Conservation (phyloP, 306 rosid genomes). For the Canavalia ensiformis region DNA sequence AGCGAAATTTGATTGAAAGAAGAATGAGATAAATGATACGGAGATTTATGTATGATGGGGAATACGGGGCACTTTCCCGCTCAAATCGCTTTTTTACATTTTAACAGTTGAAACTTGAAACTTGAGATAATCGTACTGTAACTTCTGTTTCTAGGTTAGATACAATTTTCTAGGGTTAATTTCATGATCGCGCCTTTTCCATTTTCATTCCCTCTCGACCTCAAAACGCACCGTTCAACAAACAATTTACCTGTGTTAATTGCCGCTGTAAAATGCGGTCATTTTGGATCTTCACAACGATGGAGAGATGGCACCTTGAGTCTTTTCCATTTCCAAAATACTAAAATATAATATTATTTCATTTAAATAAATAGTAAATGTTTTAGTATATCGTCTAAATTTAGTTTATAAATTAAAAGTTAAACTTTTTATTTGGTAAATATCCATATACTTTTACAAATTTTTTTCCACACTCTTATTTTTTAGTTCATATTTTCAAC, state of each 20-base stretch:
- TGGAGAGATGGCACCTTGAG: neutral
- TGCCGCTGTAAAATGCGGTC: slow-evolving; percentile 33
- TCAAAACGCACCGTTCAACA: slow-evolving; percentile 40
- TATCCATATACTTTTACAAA: too few species aligned
- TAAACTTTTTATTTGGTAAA: too few species aligned
- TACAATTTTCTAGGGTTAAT: slow-evolving; percentile 48
- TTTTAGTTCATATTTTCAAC: too few species aligned
- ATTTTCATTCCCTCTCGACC: slow-evolving; percentile 1
- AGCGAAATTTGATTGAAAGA: neutral
- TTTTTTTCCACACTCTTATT: too few species aligned
- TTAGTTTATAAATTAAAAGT: too few species aligned
- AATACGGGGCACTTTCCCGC: slow-evolving; percentile 64
- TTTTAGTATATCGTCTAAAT: too few species aligned
- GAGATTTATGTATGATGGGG: neutral
- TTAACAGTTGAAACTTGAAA: neutral
- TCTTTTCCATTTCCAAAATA: neutral
- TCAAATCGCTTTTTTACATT: slow-evolving; percentile 48
- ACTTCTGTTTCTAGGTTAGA: neutral
- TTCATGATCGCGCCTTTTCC: slow-evolving; percentile 49
- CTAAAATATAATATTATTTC: neutral
- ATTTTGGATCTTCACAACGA: slow-evolving; percentile 44
- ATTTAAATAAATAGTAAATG: too few species aligned
- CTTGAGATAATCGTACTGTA: neutral
- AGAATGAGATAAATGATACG: neutral
- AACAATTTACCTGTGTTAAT: neutral